Evolutionary conservation across 2,329 filamentous ascomycete genomes (phyloP).

Genomic region (Aspergillaceae sp.): DNA sequence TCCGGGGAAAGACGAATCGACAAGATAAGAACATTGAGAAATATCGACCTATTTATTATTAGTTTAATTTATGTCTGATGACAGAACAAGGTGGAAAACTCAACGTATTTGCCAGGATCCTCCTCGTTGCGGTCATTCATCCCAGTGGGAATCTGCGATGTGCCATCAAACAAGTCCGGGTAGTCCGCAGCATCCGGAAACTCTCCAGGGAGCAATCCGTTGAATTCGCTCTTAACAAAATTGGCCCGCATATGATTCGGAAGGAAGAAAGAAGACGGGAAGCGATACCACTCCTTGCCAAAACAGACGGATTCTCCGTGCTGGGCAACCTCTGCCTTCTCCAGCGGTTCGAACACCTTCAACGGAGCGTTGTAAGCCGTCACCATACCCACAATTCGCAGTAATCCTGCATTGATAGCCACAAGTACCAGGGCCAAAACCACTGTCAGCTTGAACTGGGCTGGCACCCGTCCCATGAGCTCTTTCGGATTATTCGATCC

Average conservation of each 20-base stretch:
- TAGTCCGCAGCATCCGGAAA: slow-evolving; percentile 66
- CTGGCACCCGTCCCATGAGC: slow-evolving; percentile 62
- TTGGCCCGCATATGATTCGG: slow-evolving; percentile 76
- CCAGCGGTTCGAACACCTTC: slow-evolving; percentile 45
- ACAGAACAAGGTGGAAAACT: slow-evolving; percentile 18
- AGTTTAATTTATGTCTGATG: slow-evolving; percentile 5
- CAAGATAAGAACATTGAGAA: slow-evolving; percentile 67
- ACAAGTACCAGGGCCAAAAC: slow-evolving; percentile 55
- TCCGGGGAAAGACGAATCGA: slow-evolving; percentile 73
- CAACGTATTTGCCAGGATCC: slow-evolving; percentile 77
- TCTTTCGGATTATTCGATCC: slow-evolving; percentile 61
- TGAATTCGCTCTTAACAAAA: slow-evolving; percentile 85
- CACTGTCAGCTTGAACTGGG: slow-evolving; percentile 60
- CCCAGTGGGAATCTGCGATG: slow-evolving; percentile 69
- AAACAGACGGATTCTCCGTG: slow-evolving; percentile 70
- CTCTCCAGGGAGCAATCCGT: slow-evolving; percentile 78
- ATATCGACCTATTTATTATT: slow-evolving; percentile 51
- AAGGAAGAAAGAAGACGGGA: slow-evolving; percentile 85
- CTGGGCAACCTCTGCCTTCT: slow-evolving; percentile 44
- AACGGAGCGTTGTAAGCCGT: slow-evolving; percentile 79
- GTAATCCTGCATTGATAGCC: slow-evolving; percentile 57
- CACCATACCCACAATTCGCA: slow-evolving; percentile 67
- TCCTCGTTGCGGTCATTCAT: slow-evolving; percentile 91
- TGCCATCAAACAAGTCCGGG: slow-evolving; percentile 70
- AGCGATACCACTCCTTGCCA: slow-evolving; percentile 97